Percentiles rank a stretch among this genome's conserved stretches.
Evolutionary conservation across 768 basidiomycete species (phyloP).

Genomic region (Termitomyces sp.): DNA sequence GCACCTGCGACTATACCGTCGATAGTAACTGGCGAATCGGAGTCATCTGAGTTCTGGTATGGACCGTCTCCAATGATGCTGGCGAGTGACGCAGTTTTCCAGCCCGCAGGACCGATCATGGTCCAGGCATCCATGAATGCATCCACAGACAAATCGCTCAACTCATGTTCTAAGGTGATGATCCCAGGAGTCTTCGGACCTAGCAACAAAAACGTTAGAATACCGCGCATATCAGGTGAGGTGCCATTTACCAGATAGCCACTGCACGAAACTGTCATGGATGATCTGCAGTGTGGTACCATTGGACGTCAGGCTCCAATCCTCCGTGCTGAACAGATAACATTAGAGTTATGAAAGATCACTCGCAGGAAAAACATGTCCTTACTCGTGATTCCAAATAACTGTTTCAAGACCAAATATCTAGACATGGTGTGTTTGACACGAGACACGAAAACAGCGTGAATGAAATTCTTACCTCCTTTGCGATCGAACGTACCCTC

Average conservation of each 20-base stretch:
- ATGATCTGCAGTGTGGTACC: conserved; percentile 47
- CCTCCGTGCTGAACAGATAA: conserved; percentile 48
- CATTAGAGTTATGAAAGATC: neutral
- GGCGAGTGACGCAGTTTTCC: conserved; percentile 63
- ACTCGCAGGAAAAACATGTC: neutral
- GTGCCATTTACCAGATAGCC: conserved; percentile 45
- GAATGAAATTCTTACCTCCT: conserved; percentile 45
- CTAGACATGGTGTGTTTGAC: conserved; percentile 16
- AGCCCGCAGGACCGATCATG: conserved; percentile 61
- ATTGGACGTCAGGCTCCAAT: conserved; percentile 61
- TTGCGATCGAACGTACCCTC: conserved; percentile 82
- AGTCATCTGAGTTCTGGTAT: conserved; percentile 46
- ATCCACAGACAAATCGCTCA: conserved; percentile 51
- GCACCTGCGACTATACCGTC: conserved; percentile 19
- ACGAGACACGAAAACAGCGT: neutral
- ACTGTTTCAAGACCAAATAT: conserved; percentile 81
- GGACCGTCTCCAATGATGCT: conserved; percentile 30
- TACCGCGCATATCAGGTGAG: neutral
- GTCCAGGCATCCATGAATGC: conserved; percentile 69
- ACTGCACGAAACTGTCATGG: conserved; percentile 45
- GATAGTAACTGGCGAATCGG: conserved; percentile 26
- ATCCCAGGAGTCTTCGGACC: conserved; percentile 78
- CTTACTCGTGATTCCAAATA: conserved; percentile 88
- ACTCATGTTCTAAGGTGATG: conserved; percentile 83
- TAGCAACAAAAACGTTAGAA: conserved; percentile 7